A percentile compares a stretch with the other conserved stretches of the same genome.
phyloP scores from a whole-genome alignment of 164 flowering plant species.

The Santalum album region DNA sequence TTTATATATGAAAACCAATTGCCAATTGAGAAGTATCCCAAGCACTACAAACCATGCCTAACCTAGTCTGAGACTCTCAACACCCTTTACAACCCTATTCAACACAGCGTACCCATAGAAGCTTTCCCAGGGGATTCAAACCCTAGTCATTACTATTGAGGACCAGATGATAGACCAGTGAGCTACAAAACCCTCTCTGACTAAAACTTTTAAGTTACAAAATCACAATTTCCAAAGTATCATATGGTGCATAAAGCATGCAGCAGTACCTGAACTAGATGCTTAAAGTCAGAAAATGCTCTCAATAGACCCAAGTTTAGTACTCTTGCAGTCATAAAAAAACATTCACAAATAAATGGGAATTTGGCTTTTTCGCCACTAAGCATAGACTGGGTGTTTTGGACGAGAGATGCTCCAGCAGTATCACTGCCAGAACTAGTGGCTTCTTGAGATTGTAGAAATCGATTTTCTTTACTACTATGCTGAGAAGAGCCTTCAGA shows the following conservation, averaged over 20 bases:
- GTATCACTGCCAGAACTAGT: constrained; percentile 46
- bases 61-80: too few relatives aligned
- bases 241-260: not conserved
- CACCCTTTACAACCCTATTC: too few relatives aligned
- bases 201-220: too few relatives aligned
- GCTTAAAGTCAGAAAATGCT: constrained; percentile 89
- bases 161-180: too few relatives aligned
- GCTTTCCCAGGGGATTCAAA: too few relatives aligned
- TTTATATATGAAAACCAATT: too few relatives aligned
- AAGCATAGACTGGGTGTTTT: constrained; percentile 28
- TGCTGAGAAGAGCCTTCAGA: constrained; percentile 15
- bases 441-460: constrained; percentile 68
- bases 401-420: constrained; percentile 19
- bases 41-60: too few relatives aligned
- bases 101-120: too few relatives aligned
- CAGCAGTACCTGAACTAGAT: constrained; percentile 74
- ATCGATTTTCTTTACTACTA: constrained; percentile 44
- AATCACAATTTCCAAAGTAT: not conserved
- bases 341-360: constrained; percentile 89
- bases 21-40: too few relatives aligned
- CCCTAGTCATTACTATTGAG: too few relatives aligned
- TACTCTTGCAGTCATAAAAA: constrained; percentile 97
- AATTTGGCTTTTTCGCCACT: constrained; percentile 41
- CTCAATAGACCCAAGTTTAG: constrained; percentile 87
- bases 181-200: too few relatives aligned